phyloP scores from a whole-genome alignment of 2,329 filamentous ascomycete genomes.

The Apiospora kogelbergensis region DNA sequence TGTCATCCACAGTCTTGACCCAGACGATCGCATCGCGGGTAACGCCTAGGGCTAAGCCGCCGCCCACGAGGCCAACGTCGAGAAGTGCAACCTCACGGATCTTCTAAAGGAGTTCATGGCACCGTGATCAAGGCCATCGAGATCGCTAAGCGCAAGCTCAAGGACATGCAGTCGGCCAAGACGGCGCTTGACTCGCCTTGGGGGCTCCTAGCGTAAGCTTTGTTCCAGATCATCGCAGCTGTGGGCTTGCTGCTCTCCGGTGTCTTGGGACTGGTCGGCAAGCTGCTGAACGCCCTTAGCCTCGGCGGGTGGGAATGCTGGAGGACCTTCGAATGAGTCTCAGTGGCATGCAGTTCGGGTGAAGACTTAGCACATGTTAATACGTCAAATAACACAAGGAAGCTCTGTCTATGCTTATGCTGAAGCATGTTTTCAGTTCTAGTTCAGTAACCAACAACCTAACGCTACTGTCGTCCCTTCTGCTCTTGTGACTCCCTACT shows the following conservation, averaged over 20 bases:
- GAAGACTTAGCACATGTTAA: too few relatives aligned
- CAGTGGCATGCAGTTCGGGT: too few relatives aligned
- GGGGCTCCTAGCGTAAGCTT: conserved; percentile 76
- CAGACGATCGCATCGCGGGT: conserved; percentile 80
- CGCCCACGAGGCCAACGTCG: conserved; percentile 73
- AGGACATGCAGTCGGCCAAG: conserved; percentile 91
- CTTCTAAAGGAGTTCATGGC: conserved; percentile 80
- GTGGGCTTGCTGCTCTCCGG: conserved; percentile 81
- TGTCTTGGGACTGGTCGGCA: conserved; percentile 82
- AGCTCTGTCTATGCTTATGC: too few relatives aligned
- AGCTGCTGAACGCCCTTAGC: conserved; percentile 76
- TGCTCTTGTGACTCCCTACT: too few relatives aligned
- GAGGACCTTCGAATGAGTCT: too few relatives aligned
- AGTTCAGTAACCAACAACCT: too few relatives aligned
- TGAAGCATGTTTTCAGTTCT: too few relatives aligned
- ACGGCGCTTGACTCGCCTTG: conserved; percentile 91
- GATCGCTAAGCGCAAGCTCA: conserved; percentile 82
- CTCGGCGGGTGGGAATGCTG: conserved; percentile 77
- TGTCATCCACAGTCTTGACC: conserved; percentile 81
- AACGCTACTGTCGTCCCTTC: too few relatives aligned
- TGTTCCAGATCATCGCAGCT: conserved; percentile 89
- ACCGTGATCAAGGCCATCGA: conserved; percentile 83
- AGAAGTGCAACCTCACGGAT: conserved; percentile 84
- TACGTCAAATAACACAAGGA: too few relatives aligned
- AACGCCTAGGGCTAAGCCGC: conserved; percentile 81